Evolutionary conservation across 2,329 filamentous ascomycete genomes (phyloP).

Genomic region (Fusarium succisae): DNA sequence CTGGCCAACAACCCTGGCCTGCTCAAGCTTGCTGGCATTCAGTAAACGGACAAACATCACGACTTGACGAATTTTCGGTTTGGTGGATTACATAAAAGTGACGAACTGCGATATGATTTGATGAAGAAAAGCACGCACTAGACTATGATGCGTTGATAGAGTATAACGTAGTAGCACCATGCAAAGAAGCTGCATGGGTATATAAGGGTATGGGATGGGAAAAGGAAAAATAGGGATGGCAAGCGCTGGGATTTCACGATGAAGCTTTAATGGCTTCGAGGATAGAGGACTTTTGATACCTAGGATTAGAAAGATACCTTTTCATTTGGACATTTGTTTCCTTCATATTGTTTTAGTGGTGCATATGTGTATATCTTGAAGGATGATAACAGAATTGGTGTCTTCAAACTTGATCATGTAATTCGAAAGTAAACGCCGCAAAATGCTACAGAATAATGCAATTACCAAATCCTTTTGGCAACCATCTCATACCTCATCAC

Average conservation of each 20-base stretch:
- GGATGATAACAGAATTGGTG: neutral
- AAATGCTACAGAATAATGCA: neutral
- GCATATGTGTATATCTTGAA: neutral
- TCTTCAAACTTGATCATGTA: neutral
- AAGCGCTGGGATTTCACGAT: constrained; percentile 27
- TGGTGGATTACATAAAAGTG: constrained; percentile 21
- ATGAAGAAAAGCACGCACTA: constrained; percentile 35
- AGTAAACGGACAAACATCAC: constrained; percentile 31
- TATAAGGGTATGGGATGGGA: constrained; percentile 8
- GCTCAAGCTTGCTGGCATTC: constrained; percentile 45
- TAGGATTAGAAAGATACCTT: constrained; percentile 40
- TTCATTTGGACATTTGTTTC: constrained; percentile 10
- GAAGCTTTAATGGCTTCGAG: constrained; percentile 14
- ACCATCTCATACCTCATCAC: constrained; percentile 92
- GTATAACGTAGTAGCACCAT: constrained; percentile 31
- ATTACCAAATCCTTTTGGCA: constrained; percentile 93
- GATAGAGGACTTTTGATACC: constrained; percentile 33
- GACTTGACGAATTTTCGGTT: constrained; percentile 29
- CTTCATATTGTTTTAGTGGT: neutral
- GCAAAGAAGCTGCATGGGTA: constrained; percentile 15
- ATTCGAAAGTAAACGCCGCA: constrained; percentile 10
- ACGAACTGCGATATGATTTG: constrained; percentile 41
- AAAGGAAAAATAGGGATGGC: constrained; percentile 15
- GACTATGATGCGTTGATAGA: constrained; percentile 32
- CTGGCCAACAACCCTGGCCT: constrained; percentile 46